phyloP scores from a whole-genome alignment of 768 basidiomycete species.

The Xerocomellus dryophilus region DNA sequence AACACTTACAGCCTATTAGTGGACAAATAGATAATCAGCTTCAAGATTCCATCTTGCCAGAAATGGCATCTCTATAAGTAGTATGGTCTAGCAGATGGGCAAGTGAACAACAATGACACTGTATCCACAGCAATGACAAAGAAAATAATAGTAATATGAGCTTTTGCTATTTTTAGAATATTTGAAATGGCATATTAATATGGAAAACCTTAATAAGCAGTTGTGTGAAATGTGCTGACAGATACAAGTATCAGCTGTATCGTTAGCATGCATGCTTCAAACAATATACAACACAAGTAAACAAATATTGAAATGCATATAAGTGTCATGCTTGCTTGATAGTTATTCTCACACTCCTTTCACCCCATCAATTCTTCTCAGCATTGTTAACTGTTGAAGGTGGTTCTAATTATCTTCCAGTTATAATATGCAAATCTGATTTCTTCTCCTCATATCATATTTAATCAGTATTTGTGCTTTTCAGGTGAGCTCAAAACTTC shows the following conservation, averaged over 20 bases:
- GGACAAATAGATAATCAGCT: too few species aligned
- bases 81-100: too few species aligned
- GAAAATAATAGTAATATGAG: too few species aligned
- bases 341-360: neutral
- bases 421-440: neutral
- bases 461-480: neutral
- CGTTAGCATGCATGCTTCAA: neutral
- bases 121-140: too few species aligned
- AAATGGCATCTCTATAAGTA: too few species aligned
- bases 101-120: too few species aligned
- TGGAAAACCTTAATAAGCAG: neutral
- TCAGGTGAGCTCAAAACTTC: neutral
- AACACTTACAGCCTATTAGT: too few species aligned
- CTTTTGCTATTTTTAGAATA: neutral
- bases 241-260: neutral
- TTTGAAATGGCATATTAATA: neutral
- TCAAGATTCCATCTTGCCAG: too few species aligned
- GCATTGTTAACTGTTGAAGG: neutral
- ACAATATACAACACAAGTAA: constrained; percentile 14
- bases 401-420: neutral
- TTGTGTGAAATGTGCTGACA: neutral
- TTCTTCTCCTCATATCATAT: neutral
- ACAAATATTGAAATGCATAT: constrained; percentile 14
- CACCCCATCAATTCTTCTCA: neutral
- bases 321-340: neutral